These are phyloP conservation scores for Chaetothyriales sp. DNA, from an alignment of 2,329 filamentous ascomycete species.

Conservation along the genomic window DNA sequence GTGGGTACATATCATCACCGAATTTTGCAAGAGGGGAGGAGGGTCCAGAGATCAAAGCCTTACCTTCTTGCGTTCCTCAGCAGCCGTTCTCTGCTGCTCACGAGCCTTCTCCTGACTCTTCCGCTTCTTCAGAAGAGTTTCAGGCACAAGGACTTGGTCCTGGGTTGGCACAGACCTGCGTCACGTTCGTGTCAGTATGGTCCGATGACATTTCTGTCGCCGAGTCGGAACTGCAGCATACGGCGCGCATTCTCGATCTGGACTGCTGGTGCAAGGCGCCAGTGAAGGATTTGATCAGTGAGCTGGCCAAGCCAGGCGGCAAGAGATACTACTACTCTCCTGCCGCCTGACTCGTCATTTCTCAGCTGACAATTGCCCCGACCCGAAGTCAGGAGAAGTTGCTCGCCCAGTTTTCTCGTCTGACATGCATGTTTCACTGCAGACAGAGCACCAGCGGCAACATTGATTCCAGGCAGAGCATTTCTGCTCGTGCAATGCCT, in stretches of 20 bases:
- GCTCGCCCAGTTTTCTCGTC: slow-evolving; percentile 5
- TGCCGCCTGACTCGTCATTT: slow-evolving; percentile 23
- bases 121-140: slow-evolving; percentile 99
- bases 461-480: background rate
- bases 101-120: slow-evolving; percentile 99
- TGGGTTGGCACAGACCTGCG: slow-evolving; percentile 76
- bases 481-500: background rate
- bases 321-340: slow-evolving; percentile 4
- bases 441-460: background rate
- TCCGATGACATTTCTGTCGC: slow-evolving; percentile 64
- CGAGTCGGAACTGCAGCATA: slow-evolving; percentile 83
- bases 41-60: slow-evolving; percentile 37
- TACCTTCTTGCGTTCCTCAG: slow-evolving; percentile 84
- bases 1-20: slow-evolving; percentile 80
- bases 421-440: background rate
- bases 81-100: slow-evolving; percentile 67
- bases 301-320: slow-evolving; percentile 23
- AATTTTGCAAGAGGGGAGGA: slow-evolving; percentile 23
- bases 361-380: slow-evolving; percentile 70
- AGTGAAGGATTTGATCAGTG: slow-evolving; percentile 65
- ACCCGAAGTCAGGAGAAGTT: slow-evolving; percentile 36
- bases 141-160: slow-evolving; percentile 92
- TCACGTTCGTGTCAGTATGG: slow-evolving; percentile 53
- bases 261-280: slow-evolving; percentile 30
- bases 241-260: slow-evolving; percentile 76